Evolutionary conservation across 768 basidiomycete genomes (phyloP), one percentile per base, ranked within the genome.

Genomic region (Sutorius australiensis): DNA sequence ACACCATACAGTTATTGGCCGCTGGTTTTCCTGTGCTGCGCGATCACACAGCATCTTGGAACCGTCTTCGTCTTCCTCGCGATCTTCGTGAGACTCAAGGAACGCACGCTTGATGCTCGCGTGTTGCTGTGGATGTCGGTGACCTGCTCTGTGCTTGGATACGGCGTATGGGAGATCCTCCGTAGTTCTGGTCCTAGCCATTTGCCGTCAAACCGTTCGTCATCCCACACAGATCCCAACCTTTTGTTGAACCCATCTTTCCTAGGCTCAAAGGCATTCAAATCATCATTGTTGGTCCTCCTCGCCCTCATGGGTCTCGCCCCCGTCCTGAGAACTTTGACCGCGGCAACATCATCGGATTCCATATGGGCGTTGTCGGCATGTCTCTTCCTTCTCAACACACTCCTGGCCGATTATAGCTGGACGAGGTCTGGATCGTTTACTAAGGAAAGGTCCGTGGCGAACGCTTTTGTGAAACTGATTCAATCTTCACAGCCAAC

Each of bases 291-390:
- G 40, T 77, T 98, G 53, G 88, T 95, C 59, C 90, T 95, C 64
- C 79, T 97, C 21, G 82, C 90, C 7, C 79, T 99, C 54, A 84
- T 97, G 75, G 86, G 93, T 14, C 77, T 98, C 50, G 87, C 94
- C 3, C 97, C 97, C 13, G 89, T 98, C 10, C 75, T 98, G 51
- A 82, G 87, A 63, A 98, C 95, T 6, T 73, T 99, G 64, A 95
- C 93, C 28, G 89, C 91, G 36, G 92, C 95, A 24, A 98, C 95
- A 5, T 97, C 95, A 36, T 90, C 90, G 12, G 97, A 99, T 68
- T 93, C 93, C 28, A 95, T 98, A 58, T 98, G 93, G 93, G 94
- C 95, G 6, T 72, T 98, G 46, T 83, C 92, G n/a, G 89, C 90
- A 4, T 77, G 78, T 47, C 80, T 98, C 40, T 91, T 98, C 69